A percentile compares a stretch with the other conserved stretches of the same genome.
These are phyloP conservation scores for Pichia kluyveri DNA, from an alignment of 805 yeast species.

Conservation along the genomic window DNA sequence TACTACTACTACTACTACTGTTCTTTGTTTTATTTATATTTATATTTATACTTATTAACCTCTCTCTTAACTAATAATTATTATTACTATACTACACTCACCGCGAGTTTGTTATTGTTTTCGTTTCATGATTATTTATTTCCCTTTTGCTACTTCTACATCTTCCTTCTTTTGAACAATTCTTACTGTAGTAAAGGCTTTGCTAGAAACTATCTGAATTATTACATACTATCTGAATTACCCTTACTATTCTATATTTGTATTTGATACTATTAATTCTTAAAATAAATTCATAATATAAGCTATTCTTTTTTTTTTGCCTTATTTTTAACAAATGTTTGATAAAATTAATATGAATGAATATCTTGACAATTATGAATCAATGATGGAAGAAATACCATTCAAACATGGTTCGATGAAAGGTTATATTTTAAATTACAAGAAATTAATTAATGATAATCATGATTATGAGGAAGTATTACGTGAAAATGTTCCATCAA, in stretches of 20 bases:
- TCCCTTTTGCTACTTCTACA: neutral
- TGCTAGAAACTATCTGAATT: neutral
- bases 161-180: neutral
- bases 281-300: too few species aligned
- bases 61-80: too few species aligned
- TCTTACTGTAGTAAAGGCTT: neutral
- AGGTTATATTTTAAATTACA: conserved; percentile 18
- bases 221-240: too few species aligned
- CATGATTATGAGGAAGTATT: conserved; percentile 24
- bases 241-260: too few species aligned
- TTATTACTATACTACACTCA: too few species aligned
- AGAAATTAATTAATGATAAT: conserved; percentile 15
- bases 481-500: conserved; percentile 21
- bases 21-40: too few species aligned
- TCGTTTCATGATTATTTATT: neutral
- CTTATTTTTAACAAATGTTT: conserved; percentile 12
- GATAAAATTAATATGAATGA: conserved; percentile 22
- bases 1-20: too few species aligned
- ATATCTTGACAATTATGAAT: conserved; percentile 22
- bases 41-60: too few species aligned
- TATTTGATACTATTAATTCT: too few species aligned
- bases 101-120: too few species aligned
- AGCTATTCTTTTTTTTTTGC: too few species aligned
- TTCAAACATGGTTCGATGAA: conserved; percentile 22
- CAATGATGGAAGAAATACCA: conserved; percentile 20